Evolutionary conservation across 768 basidiomycete species (phyloP).

Genomic region (Xerocomellus chrysenteron): DNA sequence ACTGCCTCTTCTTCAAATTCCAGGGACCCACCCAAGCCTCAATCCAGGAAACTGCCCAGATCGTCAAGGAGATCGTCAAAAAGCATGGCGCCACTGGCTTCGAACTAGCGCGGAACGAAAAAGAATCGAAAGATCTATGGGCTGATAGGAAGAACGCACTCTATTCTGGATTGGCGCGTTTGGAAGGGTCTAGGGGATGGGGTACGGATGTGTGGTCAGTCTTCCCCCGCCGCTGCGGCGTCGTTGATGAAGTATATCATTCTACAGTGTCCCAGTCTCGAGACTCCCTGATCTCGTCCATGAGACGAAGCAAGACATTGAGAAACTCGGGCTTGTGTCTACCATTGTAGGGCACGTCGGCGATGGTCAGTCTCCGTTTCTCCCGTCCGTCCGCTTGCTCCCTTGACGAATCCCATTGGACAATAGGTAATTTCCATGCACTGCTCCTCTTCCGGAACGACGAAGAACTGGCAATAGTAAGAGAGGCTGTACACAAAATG

Average conservation of each 20-base stretch:
- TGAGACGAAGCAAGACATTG: conserved; percentile 72
- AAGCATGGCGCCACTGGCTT: conserved; percentile 70
- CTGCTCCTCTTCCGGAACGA: conserved; percentile 58
- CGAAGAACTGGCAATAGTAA: conserved; percentile 45
- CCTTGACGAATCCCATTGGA: neutral
- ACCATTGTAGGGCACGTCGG: conserved; percentile 78
- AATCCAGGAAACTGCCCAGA: conserved; percentile 58
- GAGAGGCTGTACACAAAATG: conserved; percentile 56
- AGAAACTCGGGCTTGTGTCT: conserved; percentile 51
- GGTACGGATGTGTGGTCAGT: conserved; percentile 75
- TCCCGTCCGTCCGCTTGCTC: neutral
- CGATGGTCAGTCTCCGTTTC: conserved; percentile 50
- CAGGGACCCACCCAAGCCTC: conserved; percentile 64
- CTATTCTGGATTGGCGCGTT: conserved; percentile 53
- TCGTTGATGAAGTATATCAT: neutral
- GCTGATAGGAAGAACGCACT: conserved; percentile 66
- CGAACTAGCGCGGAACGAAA: conserved; percentile 56
- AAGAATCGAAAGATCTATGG: conserved; percentile 77
- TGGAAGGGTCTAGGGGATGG: conserved; percentile 60
- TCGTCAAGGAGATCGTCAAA: conserved; percentile 56
- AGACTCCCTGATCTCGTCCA: conserved; percentile 61
- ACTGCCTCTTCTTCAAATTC: conserved; percentile 86
- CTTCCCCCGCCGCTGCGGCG: neutral
- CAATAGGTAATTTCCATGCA: conserved; percentile 49
- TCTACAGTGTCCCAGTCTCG: conserved; percentile 58